phyloP scores from a whole-genome alignment of 176 grass and related monocot genomes.

The Cenchrus fungigraminus region DNA sequence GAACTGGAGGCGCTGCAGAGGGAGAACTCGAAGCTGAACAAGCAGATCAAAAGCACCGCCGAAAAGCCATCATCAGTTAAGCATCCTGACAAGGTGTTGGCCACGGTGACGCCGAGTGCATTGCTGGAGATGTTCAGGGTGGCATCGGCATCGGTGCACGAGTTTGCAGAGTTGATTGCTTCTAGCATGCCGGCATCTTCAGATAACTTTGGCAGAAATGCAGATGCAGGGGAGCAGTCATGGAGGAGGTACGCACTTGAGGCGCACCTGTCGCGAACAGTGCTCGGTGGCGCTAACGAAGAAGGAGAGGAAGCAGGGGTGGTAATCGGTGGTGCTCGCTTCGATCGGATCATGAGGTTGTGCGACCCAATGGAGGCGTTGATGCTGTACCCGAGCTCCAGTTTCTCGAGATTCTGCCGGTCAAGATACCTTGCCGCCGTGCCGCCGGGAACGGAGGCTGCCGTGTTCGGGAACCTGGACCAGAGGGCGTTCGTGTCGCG shows the following conservation, averaged over 20 bases:
- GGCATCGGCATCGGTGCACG: not conserved
- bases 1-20: not conserved
- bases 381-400: slow-evolving; percentile 10
- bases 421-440: not conserved
- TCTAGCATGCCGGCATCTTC: not conserved
- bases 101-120: not conserved
- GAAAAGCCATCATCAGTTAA: not conserved
- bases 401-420: not conserved
- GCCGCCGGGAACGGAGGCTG: not conserved
- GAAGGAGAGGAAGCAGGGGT: not conserved
- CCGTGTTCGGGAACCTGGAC: slow-evolving; percentile 2
- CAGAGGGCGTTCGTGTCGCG: slow-evolving; percentile 24
- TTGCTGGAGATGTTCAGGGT: not conserved
- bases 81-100: not conserved
- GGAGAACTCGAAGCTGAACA: not conserved
- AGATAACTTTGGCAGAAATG: not conserved
- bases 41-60: not conserved
- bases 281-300: not conserved
- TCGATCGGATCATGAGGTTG: slow-evolving; percentile 10
- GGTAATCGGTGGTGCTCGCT: not conserved
- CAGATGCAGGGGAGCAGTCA: not conserved
- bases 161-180: slow-evolving; percentile 2
- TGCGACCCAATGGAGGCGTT: slow-evolving; percentile 14
- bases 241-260: not conserved
- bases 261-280: not conserved